Evolutionary conservation across 73 alveolate species (phyloP).

Genomic region (Symbiodinium natans): DNA sequence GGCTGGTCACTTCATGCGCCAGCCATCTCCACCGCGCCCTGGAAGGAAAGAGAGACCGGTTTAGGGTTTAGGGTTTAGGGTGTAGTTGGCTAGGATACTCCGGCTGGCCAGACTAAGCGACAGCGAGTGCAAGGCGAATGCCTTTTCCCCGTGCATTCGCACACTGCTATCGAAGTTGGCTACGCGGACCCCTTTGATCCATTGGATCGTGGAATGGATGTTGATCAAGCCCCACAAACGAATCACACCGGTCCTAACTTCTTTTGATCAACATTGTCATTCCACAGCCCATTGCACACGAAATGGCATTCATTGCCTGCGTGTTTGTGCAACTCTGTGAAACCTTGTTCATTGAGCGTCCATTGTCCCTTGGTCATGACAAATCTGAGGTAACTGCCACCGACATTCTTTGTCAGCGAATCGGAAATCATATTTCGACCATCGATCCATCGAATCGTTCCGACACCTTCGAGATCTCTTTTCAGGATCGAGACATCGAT

Average conservation of each 20-base stretch:
- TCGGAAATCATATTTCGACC: constrained; percentile 17
- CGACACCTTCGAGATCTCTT: not conserved
- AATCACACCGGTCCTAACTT: not conserved
- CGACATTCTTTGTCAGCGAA: not conserved
- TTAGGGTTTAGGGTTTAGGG: too few species aligned
- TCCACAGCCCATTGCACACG: not conserved
- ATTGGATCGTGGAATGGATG: not conserved
- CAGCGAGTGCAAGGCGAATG: not conserved
- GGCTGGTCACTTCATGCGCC: too few species aligned
- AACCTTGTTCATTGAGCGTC: constrained; percentile 17
- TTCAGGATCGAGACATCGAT: constrained; percentile 18
- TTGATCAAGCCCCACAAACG: too few species aligned
- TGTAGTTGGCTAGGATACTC: too few species aligned
- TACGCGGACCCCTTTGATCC: not conserved
- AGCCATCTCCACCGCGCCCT: too few species aligned
- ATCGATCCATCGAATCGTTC: not conserved
- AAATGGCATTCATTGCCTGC: not conserved
- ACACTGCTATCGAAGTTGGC: not conserved
- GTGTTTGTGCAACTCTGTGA: not conserved
- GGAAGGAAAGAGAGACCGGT: too few species aligned
- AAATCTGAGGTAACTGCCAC: not conserved
- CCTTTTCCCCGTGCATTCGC: not conserved
- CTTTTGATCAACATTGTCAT: not conserved
- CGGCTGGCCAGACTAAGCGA: too few species aligned
- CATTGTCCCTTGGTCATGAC: not conserved